Percentiles rank a stretch among this genome's conserved stretches.
Evolutionary conservation across 148 eudicot genomes (phyloP).

Genomic region (Chenopodium album): DNA sequence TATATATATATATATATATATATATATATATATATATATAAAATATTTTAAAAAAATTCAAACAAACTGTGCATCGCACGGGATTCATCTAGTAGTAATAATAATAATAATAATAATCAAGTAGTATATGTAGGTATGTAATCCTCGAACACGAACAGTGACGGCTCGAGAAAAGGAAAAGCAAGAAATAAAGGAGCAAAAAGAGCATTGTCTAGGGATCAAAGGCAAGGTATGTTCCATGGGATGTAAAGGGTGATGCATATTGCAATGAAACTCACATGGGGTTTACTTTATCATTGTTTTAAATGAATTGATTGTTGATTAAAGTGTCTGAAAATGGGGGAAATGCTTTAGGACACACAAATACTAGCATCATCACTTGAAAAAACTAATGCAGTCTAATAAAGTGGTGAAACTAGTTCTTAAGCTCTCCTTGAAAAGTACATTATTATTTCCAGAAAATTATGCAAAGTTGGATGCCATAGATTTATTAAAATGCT

Average conservation of each 20-base stretch:
- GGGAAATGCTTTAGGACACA: not conserved
- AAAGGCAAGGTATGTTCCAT: not conserved
- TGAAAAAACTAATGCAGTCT: not conserved
- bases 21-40: too few species aligned
- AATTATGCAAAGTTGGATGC: not conserved
- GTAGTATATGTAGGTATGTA: too few species aligned
- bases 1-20: too few species aligned
- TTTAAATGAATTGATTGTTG: not conserved
- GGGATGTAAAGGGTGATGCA: not conserved
- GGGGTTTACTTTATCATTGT: not conserved
- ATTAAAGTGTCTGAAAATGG: not conserved
- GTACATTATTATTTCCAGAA: conserved; percentile 1
- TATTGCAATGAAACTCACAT: conserved; percentile 13
- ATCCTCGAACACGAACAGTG: not conserved
- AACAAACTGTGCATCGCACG: too few species aligned
- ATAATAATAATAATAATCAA: too few species aligned
- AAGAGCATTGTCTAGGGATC: not conserved
- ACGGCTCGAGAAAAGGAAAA: conserved; percentile 2
- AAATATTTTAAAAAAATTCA: too few species aligned
- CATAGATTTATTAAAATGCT: not conserved
- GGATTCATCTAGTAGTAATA: too few species aligned
- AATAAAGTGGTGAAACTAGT: not conserved
- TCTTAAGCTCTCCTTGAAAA: not conserved
- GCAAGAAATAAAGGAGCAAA: not conserved
- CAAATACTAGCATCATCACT: conserved; percentile 11